Percentiles rank a stretch among this genome's conserved stretches.
Conservation (phyloP, 805 yeast species). For the Hanseniaspora thailandica region DNA sequence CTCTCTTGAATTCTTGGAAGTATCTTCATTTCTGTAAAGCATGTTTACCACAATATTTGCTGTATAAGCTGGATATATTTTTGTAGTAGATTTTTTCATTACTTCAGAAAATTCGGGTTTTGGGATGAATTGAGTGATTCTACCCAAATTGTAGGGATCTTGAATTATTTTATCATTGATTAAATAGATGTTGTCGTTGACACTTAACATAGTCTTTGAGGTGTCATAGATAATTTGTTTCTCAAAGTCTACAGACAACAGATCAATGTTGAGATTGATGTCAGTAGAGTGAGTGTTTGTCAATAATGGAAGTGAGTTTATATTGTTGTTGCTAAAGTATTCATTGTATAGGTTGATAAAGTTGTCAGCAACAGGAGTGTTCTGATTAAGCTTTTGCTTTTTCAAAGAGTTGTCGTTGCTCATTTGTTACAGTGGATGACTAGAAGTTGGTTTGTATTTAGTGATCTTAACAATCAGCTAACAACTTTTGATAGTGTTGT, state of each 20-base stretch:
- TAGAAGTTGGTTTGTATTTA: neutral
- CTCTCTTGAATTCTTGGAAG: constrained; percentile 30
- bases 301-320: neutral
- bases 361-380: neutral
- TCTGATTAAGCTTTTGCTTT: neutral
- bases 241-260: neutral
- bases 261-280: neutral
- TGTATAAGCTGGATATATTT: constrained; percentile 38
- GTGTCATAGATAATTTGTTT: constrained; percentile 1
- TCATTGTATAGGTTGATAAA: neutral
- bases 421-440: neutral
- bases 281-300: neutral
- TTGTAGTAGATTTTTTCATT: constrained; percentile 18
- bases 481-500: neutral
- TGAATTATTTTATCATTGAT: constrained; percentile 78
- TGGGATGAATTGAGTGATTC: constrained; percentile 59
- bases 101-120: constrained; percentile 20
- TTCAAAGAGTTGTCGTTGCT: neutral
- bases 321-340: neutral
- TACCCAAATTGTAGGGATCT: constrained; percentile 83
- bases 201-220: constrained; percentile 18
- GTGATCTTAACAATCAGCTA: neutral
- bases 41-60: constrained; percentile 67
- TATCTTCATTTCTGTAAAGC: constrained; percentile 83
- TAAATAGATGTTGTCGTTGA: constrained; percentile 60